phyloP scores from a whole-genome alignment of 1,284 basidiomycete genomes.

The Calocybe gambosa region DNA sequence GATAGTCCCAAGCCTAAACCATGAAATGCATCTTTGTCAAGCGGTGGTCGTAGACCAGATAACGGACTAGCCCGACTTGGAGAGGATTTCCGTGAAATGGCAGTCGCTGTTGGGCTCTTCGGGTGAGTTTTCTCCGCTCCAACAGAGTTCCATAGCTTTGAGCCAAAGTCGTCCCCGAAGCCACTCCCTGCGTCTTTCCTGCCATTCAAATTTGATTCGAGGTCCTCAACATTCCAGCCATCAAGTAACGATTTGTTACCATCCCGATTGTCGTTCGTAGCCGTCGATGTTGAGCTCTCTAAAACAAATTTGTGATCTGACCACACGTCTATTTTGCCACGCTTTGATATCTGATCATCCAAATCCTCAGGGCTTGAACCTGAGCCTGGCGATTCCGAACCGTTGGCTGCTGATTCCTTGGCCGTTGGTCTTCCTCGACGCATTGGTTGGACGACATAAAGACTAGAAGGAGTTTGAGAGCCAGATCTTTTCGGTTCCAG shows the following conservation, averaged over 20 bases:
- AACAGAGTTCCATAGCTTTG: conserved; percentile 48
- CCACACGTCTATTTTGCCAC: conserved; percentile 29
- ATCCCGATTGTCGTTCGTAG: conserved; percentile 19
- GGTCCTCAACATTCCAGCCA: conserved; percentile 39
- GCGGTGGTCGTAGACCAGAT: conserved; percentile 15
- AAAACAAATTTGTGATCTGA: conserved; percentile 36
- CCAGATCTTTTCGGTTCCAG: conserved; percentile 23
- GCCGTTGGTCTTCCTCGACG: conserved; percentile 59
- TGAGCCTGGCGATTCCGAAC: conserved; percentile 18
- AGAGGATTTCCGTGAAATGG: conserved; percentile 15
- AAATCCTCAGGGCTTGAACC: not conserved
- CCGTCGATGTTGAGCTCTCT: conserved; percentile 53
- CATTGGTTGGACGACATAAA: conserved; percentile 55
- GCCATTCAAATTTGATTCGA: conserved; percentile 9
- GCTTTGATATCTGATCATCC: conserved; percentile 18
- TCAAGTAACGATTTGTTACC: conserved; percentile 30
- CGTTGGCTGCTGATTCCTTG: conserved; percentile 20
- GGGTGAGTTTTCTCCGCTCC: conserved; percentile 20
- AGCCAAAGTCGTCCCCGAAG: conserved; percentile 54
- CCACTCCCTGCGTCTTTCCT: conserved; percentile 22
- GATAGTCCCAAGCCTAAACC: conserved; percentile 53
- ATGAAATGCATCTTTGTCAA: conserved; percentile 68
- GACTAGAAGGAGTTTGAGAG: not conserved
- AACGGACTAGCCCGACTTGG: conserved; percentile 7
- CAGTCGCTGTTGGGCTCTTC: conserved; percentile 9